Conservation (phyloP, 805 yeast genomes). For the Ascoidea asiatica region DNA sequence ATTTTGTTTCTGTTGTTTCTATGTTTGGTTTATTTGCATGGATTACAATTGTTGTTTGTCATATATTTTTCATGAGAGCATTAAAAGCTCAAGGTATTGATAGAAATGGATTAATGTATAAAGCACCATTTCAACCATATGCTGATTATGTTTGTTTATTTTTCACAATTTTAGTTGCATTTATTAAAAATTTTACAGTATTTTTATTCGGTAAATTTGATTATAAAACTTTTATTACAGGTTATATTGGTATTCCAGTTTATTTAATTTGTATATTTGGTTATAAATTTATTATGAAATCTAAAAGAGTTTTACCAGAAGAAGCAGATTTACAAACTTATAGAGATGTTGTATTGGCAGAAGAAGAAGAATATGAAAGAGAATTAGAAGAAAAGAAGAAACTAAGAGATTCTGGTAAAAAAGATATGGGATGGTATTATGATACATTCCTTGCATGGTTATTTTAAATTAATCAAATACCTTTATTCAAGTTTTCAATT, state of each 20-base stretch:
- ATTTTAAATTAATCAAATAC: constrained; percentile 18
- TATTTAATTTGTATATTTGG: constrained; percentile 41
- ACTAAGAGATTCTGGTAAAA: constrained; percentile 15
- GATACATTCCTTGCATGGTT: constrained; percentile 35
- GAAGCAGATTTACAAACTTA: constrained; percentile 51
- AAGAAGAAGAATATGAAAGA: constrained; percentile 19
- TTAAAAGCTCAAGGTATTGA: constrained; percentile 53
- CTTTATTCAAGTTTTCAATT: background rate
- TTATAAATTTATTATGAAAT: constrained; percentile 41
- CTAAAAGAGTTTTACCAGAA: constrained; percentile 32
- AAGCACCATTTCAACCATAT: constrained; percentile 60
- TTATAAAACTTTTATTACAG: constrained; percentile 60
- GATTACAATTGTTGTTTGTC: constrained; percentile 57
- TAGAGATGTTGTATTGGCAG: constrained; percentile 25
- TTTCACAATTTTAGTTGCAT: constrained; percentile 38
- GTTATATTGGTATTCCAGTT: constrained; percentile 64
- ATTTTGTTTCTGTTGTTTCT: constrained; percentile 66
- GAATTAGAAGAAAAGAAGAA: constrained; percentile 17
- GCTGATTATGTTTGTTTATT: constrained; percentile 46
- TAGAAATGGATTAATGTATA: constrained; percentile 39
- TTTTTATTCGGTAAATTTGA: constrained; percentile 49
- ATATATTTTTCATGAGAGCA: constrained; percentile 52
- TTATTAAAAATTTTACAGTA: constrained; percentile 62
- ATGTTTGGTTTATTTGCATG: constrained; percentile 66
- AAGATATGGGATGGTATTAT: constrained; percentile 32